phyloP scores from a whole-genome alignment of 305 asterid genomes.

The Fraxinus baroniana region DNA sequence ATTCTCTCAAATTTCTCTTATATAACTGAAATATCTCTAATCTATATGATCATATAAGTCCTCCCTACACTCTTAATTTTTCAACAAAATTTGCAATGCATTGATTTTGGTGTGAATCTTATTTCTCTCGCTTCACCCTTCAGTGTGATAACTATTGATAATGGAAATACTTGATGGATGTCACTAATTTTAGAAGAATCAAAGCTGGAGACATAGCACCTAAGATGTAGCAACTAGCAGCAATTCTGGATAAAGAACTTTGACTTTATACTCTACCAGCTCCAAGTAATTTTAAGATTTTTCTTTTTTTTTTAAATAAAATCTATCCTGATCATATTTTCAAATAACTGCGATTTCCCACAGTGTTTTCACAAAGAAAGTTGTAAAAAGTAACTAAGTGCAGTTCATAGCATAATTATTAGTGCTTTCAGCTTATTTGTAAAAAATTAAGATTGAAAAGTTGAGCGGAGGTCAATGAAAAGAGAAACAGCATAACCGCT shows the following conservation, averaged over 20 bases:
- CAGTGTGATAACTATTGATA: background rate
- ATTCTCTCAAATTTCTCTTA: background rate
- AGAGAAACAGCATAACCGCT: background rate
- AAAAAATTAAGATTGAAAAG: background rate
- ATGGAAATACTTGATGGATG: background rate
- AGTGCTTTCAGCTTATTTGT: background rate
- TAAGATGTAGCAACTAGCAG: background rate
- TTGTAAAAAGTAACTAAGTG: background rate
- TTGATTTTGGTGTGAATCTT: background rate
- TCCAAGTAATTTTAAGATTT: background rate
- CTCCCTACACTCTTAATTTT: background rate
- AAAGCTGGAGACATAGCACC: background rate
- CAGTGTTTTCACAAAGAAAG: background rate
- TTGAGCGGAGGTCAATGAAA: background rate
- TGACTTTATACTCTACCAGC: background rate
- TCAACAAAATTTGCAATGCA: background rate
- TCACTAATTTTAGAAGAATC: background rate
- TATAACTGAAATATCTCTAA: background rate
- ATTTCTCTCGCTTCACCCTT: background rate
- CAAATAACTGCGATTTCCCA: background rate
- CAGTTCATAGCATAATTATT: background rate
- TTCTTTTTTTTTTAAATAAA: background rate
- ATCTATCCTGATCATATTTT: background rate
- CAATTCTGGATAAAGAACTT: background rate
- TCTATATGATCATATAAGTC: background rate